phyloP scores from a whole-genome alignment of 306 rosid species.

The Fagus crenata region DNA sequence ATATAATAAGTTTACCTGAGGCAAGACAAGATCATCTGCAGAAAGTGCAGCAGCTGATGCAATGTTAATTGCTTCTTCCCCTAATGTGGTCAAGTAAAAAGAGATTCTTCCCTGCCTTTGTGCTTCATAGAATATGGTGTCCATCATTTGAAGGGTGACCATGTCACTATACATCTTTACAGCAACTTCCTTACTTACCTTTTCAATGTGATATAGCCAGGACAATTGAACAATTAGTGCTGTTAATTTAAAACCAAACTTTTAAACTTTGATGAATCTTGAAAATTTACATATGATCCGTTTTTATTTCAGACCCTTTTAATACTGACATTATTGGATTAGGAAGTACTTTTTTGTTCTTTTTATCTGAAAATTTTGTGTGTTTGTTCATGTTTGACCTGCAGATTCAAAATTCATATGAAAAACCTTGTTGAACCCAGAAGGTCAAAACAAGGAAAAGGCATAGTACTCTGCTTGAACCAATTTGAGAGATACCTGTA shows the following conservation, averaged over 20 bases:
- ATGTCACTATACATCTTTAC: constrained; percentile 60
- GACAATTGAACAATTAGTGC: constrained; percentile 1
- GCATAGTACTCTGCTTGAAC: not conserved
- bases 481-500: constrained; percentile 38
- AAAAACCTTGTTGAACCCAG: not conserved
- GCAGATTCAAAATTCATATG: not conserved
- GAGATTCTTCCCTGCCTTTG: constrained; percentile 83
- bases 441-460: not conserved
- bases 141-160: constrained; percentile 75
- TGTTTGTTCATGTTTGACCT: not conserved
- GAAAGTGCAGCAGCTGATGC: constrained; percentile 78
- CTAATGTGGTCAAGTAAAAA: constrained; percentile 64
- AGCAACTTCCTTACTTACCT: constrained; percentile 59
- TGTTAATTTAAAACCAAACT: not conserved
- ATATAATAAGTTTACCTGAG: constrained; percentile 48
- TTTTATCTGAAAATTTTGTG: not conserved
- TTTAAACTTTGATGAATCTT: not conserved
- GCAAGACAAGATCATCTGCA: constrained; percentile 50
- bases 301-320: not conserved
- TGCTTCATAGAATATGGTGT: constrained; percentile 59
- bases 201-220: constrained; percentile 12
- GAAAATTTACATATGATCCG: not conserved
- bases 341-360: not conserved
- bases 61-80: constrained; percentile 74
- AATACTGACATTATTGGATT: not conserved